Percentiles rank a stretch among this genome's conserved stretches.
Evolutionary conservation across 1,284 basidiomycete genomes (phyloP).

Genomic region (Rugosomyces carneus): DNA sequence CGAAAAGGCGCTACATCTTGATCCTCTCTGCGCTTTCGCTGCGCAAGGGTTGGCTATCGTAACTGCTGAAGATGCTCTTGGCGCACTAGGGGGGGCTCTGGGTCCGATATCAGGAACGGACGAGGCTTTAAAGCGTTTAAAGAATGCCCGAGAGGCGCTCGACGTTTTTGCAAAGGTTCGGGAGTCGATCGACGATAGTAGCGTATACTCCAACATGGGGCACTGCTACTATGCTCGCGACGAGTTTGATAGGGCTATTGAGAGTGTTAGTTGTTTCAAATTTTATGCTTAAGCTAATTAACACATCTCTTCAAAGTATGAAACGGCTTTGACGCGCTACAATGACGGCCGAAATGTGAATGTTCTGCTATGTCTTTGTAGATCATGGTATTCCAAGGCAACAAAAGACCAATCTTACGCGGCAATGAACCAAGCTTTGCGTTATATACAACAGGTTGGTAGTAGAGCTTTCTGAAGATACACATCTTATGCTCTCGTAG

Average conservation of each 20-base stretch:
- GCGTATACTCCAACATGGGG: slow-evolving; percentile 91
- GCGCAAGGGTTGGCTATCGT: too few species aligned
- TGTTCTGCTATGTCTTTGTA: slow-evolving; percentile 76
- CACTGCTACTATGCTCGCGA: slow-evolving; percentile 89
- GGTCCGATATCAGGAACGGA: slow-evolving; percentile 43
- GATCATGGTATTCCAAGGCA: slow-evolving; percentile 90
- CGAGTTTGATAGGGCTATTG: slow-evolving; percentile 90
- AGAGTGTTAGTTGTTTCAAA: slow-evolving; percentile 65
- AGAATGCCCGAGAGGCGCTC: slow-evolving; percentile 78
- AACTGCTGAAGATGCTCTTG: slow-evolving; percentile 85
- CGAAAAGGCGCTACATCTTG: too few species aligned
- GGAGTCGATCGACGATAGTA: slow-evolving; percentile 79
- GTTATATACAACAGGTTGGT: slow-evolving; percentile 71
- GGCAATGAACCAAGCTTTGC: slow-evolving; percentile 75
- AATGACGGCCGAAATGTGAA: slow-evolving; percentile 67
- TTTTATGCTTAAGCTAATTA: not conserved
- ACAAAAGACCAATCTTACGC: slow-evolving; percentile 79
- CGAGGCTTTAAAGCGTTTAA: slow-evolving; percentile 57
- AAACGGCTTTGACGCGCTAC: slow-evolving; percentile 75
- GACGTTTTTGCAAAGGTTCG: slow-evolving; percentile 84
- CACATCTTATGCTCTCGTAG: slow-evolving; percentile 30
- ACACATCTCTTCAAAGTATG: slow-evolving; percentile 56
- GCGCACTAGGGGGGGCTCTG: slow-evolving; percentile 49
- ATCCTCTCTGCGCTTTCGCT: too few species aligned
- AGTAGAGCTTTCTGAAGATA: not conserved